Conservation (phyloP, 176 grass and related monocot genomes). For the Urochloa ruziziensis region DNA sequence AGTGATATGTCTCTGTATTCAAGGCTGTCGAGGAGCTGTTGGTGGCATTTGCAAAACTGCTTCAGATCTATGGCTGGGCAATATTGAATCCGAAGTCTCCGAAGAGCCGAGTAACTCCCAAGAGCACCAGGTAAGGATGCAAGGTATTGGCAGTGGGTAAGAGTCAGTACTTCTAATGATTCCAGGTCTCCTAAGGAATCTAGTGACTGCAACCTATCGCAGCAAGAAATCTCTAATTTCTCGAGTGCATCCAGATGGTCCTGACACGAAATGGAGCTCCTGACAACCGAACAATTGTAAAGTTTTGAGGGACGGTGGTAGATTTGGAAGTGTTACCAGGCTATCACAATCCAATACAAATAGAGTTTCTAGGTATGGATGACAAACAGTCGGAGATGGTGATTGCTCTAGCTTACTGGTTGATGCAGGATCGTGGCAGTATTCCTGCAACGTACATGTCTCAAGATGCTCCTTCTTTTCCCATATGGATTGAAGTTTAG, state of each 20-base stretch:
- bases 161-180: neutral
- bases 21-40: neutral
- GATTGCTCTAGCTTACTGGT: neutral
- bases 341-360: rapidly evolving
- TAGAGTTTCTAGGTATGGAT: neutral
- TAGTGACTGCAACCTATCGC: neutral
- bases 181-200: neutral
- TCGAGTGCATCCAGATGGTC: neutral
- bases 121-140: too few species aligned
- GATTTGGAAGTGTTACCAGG: neutral
- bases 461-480: neutral
- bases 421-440: too few species aligned
- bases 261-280: neutral
- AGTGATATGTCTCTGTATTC: neutral
- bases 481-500: neutral
- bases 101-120: too few species aligned
- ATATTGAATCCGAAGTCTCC: too few species aligned
- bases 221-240: rapidly evolving
- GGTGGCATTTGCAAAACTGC: too few species aligned
- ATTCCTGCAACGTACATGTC: too few species aligned
- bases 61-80: too few species aligned
- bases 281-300: neutral
- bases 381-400: neutral
- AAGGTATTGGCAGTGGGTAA: neutral
- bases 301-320: neutral